Conservation (phyloP, 768 basidiomycete genomes). For the Neoboletus brunneissimus region DNA sequence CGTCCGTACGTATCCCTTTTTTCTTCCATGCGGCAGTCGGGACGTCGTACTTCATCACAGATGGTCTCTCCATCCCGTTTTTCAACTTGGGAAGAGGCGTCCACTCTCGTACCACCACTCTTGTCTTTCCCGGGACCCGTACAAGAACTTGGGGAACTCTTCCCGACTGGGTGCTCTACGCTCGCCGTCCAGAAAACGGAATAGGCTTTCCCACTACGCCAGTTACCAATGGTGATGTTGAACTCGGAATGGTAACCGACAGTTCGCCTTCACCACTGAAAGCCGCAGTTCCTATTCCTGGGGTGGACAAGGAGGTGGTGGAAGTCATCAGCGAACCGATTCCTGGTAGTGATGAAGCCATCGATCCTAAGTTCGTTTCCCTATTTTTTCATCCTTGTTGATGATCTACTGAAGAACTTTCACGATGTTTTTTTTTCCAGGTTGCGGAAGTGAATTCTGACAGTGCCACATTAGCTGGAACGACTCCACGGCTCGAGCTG, state of each 20-base stretch:
- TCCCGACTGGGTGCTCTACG: slow-evolving; percentile 48
- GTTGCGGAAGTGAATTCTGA: not conserved
- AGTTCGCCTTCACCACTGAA: not conserved
- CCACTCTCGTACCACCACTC: slow-evolving; percentile 45
- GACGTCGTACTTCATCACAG: slow-evolving; percentile 31
- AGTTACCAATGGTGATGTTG: slow-evolving; percentile 14
- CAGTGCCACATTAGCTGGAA: not conserved
- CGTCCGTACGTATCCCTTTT: slow-evolving; percentile 52
- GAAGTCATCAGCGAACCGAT: not conserved
- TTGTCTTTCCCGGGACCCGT: slow-evolving; percentile 43
- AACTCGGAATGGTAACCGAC: slow-evolving; percentile 13
- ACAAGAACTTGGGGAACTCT: slow-evolving; percentile 25
- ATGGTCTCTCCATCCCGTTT: slow-evolving; percentile 69
- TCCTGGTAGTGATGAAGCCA: not conserved
- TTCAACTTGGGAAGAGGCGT: slow-evolving; percentile 52
- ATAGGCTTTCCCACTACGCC: not conserved
- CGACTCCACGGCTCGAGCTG: slow-evolving; percentile 11
- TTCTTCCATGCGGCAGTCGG: not conserved
- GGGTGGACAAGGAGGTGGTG: not conserved
- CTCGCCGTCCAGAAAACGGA: slow-evolving; percentile 24
- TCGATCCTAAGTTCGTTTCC: slow-evolving; percentile 19
- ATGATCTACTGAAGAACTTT: slow-evolving; percentile 16
- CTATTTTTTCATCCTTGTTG: not conserved
- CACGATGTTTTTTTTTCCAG: slow-evolving; percentile 11
- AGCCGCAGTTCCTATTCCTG: not conserved